Base-by-base conservation (phyloP, 2,329 filamentous ascomycete species). In the Elsinoe necatrix region DNA sequence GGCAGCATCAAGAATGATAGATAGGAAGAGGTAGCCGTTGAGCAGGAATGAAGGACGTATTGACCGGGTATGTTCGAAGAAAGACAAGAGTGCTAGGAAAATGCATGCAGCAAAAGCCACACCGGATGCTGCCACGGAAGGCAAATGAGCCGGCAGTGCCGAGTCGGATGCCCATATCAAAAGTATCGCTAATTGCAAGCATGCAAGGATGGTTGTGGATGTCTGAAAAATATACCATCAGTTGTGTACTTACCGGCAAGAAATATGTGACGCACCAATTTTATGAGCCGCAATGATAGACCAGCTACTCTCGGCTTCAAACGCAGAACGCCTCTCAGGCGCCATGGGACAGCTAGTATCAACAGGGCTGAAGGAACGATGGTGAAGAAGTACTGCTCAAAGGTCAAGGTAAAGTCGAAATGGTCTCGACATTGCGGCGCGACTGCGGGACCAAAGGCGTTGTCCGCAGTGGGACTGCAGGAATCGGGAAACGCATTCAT, bases 331-430 rank as follows among this genome's bases (percentile, higher is more conserved):
- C 62, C 64, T 50, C 62, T 41, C 9, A 69, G 61, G 18, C 67
- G 61, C 47, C 65, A 61, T 7, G 68, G 67, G 3, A 65, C 62
- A 29, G 68, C 58, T 23, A 59, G 57, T 45, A 71, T 57, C 18
- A 71, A 50, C 27, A 71, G 43, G 14, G 62, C 62, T 8, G 68
- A 57, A 27, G 68, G 69, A 27, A 63, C 27, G 42, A 71, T 66
- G 1, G 67, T 67, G 31, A 72, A 63, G 35, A 71, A 62, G 7
- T 64, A 47, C 20, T 71, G 66, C 45, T 70, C 67, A 56, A 72
- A 72, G 7, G 69, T 62, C 25, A 71, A 59, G 16, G 69, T 70
- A 43, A 72, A 71, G 48, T 72, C 69, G 52, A 72, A 72, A 4
- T 65, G 65, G 54, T 68, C 67, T 56, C 69, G 54, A 39, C 61